These are phyloP conservation scores for Daedaleopsis nitida DNA, from an alignment of 768 basidiomycete species.

Conservation along the genomic window DNA sequence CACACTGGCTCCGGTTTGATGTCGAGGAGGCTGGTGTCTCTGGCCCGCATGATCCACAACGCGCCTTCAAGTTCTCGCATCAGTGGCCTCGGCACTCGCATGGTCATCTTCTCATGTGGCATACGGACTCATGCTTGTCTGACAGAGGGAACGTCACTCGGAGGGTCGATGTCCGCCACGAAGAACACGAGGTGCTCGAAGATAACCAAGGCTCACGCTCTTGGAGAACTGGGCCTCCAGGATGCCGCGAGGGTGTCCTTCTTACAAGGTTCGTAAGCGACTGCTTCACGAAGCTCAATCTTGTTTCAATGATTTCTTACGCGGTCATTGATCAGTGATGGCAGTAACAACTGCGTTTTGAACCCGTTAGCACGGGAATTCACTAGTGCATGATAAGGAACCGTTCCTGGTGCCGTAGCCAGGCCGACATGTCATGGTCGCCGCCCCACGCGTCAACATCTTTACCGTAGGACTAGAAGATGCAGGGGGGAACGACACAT, in stretches of 20 bases:
- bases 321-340: too few species aligned
- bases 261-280: too few species aligned
- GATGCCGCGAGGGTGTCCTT: background rate
- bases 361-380: too few species aligned
- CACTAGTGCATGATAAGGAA: too few species aligned
- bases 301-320: too few species aligned
- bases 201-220: background rate
- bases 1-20: too few species aligned
- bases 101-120: conserved; percentile 6
- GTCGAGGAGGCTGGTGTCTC: background rate
- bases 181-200: background rate
- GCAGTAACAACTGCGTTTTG: too few species aligned
- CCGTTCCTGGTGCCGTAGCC: too few species aligned
- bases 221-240: background rate
- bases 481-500: too few species aligned
- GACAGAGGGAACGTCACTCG: background rate
- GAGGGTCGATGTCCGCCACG: background rate
- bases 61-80: conserved; percentile 5
- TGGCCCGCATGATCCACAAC: conserved; percentile 14
- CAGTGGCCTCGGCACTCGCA: background rate
- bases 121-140: background rate
- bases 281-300: too few species aligned
- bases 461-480: background rate
- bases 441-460: background rate
- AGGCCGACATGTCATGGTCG: too few species aligned